Conservation (phyloP, 1,139 yeast genomes). For the Geotrichum fermentans region DNA sequence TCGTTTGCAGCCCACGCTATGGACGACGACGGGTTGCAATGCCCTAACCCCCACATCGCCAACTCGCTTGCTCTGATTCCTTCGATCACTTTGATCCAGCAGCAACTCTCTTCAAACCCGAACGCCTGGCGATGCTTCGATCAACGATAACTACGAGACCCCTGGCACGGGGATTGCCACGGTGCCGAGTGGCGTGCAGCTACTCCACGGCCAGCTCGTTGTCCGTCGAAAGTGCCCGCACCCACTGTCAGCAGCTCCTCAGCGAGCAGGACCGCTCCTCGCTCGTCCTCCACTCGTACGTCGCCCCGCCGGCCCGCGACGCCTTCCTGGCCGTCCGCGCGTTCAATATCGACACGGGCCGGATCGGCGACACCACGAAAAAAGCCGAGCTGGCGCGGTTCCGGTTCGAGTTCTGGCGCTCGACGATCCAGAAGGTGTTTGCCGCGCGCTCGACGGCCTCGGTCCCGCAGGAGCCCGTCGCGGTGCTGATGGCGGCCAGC, state of each 20-base stretch:
- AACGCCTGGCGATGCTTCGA: no score
- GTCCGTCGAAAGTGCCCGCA: conserved; percentile 17
- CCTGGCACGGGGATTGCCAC: no score
- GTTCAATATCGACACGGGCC: conserved; percentile 63
- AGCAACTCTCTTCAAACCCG: no score
- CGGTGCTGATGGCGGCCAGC: conserved; percentile 43
- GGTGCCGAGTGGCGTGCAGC: background rate
- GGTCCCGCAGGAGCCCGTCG: conserved; percentile 54
- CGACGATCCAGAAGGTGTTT: conserved; percentile 35
- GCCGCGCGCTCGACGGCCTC: conserved; percentile 30
- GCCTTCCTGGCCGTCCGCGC: conserved; percentile 65
- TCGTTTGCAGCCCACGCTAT: no score
- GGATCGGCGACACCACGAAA: conserved; percentile 49
- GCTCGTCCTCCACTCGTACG: conserved; percentile 59
- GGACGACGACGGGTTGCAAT: no score
- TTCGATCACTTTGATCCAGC: no score
- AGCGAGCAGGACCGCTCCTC: conserved; percentile 56
- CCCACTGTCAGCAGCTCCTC: conserved; percentile 11
- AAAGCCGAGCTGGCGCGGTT: conserved; percentile 38
- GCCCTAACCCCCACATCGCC: no score
- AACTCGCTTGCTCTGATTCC: no score
- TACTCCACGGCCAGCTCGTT: background rate
- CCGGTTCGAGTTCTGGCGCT: conserved; percentile 41
- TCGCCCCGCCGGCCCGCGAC: conserved; percentile 63
- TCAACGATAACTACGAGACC: no score